Evolutionary conservation across 768 basidiomycete genomes (phyloP).

Genomic region (Rhodocollybia butyracea): DNA sequence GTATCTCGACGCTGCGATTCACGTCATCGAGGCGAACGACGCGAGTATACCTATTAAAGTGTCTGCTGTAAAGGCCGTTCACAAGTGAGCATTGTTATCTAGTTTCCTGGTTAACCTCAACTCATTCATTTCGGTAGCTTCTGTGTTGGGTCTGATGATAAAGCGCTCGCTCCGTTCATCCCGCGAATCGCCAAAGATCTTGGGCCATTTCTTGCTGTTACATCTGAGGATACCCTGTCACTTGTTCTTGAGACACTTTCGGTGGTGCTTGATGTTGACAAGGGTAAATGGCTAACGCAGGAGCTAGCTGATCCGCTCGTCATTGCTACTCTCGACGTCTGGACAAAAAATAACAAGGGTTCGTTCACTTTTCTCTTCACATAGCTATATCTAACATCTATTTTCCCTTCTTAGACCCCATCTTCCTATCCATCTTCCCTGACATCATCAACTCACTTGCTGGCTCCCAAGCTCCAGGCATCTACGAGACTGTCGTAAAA

Average conservation of each 20-base stretch:
- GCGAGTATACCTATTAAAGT: conserved; percentile 88
- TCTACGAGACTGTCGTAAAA: conserved; percentile 73
- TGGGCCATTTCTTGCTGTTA: conserved; percentile 74
- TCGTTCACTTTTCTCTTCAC: conserved; percentile 4
- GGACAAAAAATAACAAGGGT: conserved; percentile 89
- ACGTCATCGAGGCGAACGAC: conserved; percentile 72
- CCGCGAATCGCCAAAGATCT: conserved; percentile 76
- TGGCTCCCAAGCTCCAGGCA: conserved; percentile 48
- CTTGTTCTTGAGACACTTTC: conserved; percentile 85
- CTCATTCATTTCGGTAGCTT: conserved; percentile 56
- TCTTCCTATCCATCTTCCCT: conserved; percentile 80
- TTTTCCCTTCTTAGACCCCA: conserved; percentile 55
- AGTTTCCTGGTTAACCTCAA: not conserved
- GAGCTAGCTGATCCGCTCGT: conserved; percentile 68
- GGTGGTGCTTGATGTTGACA: conserved; percentile 71
- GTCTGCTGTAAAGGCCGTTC: conserved; percentile 89
- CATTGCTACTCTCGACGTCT: conserved; percentile 69
- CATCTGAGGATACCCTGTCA: conserved; percentile 86
- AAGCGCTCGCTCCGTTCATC: conserved; percentile 60
- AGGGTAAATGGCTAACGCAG: conserved; percentile 66
- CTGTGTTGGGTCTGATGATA: conserved; percentile 61
- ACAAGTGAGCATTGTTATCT: conserved; percentile 60
- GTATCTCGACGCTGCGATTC: conserved; percentile 84
- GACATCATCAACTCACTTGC: conserved; percentile 77
- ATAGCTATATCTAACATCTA: not conserved